Evolutionary conservation across 768 basidiomycete genomes (phyloP), one percentile per base, ranked within the genome.

Genomic region (Amanita pallidorosea): DNA sequence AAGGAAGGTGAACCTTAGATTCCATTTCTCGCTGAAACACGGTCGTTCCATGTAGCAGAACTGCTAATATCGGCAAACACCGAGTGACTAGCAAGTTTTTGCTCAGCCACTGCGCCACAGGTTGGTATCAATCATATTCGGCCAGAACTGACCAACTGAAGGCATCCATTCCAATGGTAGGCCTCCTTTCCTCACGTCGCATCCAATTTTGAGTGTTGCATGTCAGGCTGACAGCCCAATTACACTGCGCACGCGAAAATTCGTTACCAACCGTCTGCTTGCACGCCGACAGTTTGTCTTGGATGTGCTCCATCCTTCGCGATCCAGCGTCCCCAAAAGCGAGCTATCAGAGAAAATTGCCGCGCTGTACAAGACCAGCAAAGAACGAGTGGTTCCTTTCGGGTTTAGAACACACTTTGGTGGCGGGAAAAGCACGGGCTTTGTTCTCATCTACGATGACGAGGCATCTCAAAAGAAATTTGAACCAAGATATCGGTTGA

Each of bases 201-300:
- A n/a, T 35, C 41, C 7, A 20, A 54, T 40, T 49, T 51, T 49
- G 54, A 57, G 53, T 12, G 58, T 64, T 54, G 17, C 22, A 15
- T 23, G 37, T 18, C 60, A 89, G 87, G 79, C 86, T 72, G 88
- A 88, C 67, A 74, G 67, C 66, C 84, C 94, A 54, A 78, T 99
- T 60, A 99, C 96, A 58, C 79, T 99, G 67, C 90, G 96, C 63
- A 96, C 96, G 50, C 88, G 94, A 70, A 97, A 99, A 78, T 98
- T 98, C 77, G 88, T 97, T 71, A 96, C 94, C 66, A 99, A 99
- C 81, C 91, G 93, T 54, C 87, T 99, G 57, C 76, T 99, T 46
- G 83, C 88, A 60, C 88, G 96, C 61, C 88, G 90, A 63, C 96
- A 98, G 77, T 94, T 98, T 64, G 79, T 97, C 60, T 78, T 97